Evolutionary conservation across 495 filamentous ascomycete genomes (phyloP), one percentile per base, ranked within the genome.

Genomic region (Pseudotulostoma volvatum): DNA sequence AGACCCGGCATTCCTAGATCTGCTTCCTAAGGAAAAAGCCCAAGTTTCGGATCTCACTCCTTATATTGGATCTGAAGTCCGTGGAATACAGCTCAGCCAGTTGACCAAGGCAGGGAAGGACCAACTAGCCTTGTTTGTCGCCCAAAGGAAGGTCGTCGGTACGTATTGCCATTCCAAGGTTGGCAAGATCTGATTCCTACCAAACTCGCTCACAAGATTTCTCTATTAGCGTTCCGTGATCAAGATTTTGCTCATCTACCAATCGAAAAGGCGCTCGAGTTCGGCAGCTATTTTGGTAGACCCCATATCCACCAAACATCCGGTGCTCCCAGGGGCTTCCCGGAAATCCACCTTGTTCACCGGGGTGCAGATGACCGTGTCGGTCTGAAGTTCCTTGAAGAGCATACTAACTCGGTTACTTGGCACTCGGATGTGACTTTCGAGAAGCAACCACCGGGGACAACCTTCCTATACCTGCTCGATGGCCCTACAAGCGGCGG

Each of bases 381-480:
- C 9, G 59, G 61, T 25, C 49, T 58, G 16, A 56, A 59, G 38
- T 74, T 72, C 55, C 63, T 74, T 25, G 56, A 61, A 23, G 56
- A 63, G 34, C 66, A 66, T 31, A 73, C 67, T 9, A 76, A 71
- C 45, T 68, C 67, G 7, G 63, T 73, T 5, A 64, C 66, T 21
- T 79, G 77, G 77, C 77, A 81, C 51, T 71, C 70, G 1, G 77
- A 81, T 36, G 66, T 76, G 14, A 70, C 70, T 5, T 78, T 73
- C 39, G 75, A 79, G 46, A 59, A 68, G 35, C 75, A 80, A 52
- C 74, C 75, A 7, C 73, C 77, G 0, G 74, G 74, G 4, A 75
- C 70, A 0, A 79, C 75, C 0, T 77, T 81, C 54, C 45, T 81
- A 18, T 78, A 76, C 39, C 47, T 71, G 3, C 64, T 80, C 7